Evolutionary conservation across 768 basidiomycete species (phyloP).

Genomic region (Hygrophoropsis aurantiaca): DNA sequence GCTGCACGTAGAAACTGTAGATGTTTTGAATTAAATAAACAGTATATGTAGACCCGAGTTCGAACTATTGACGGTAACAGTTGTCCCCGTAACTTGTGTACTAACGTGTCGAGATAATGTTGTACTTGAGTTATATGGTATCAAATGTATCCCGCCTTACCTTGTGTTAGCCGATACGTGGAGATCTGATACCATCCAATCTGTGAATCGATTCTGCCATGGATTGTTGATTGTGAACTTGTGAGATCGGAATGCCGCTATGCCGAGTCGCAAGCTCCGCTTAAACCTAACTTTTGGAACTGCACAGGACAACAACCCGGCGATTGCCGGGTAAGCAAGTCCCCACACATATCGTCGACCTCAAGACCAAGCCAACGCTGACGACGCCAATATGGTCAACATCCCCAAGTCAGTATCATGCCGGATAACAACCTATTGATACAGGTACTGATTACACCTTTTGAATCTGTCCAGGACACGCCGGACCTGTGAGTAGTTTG

Average conservation of each 20-base stretch:
- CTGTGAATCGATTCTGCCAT: slow-evolving; percentile 1
- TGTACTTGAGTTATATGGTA: no score
- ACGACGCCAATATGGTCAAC: slow-evolving; percentile 76
- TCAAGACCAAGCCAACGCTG: slow-evolving; percentile 16
- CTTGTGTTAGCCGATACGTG: no score
- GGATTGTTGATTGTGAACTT: background rate
- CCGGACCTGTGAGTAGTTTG: slow-evolving; percentile 78
- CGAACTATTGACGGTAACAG: no score
- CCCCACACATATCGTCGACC: slow-evolving; percentile 8
- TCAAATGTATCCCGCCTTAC: no score
- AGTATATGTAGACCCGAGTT: no score
- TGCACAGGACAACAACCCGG: slow-evolving; percentile 24
- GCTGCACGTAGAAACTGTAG: slow-evolving; percentile 14
- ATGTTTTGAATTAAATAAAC: slow-evolving; percentile 21
- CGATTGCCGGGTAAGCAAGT: slow-evolving; percentile 22
- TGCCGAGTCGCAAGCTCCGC: background rate
- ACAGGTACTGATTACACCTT: slow-evolving; percentile 14
- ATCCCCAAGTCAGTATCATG: slow-evolving; percentile 77
- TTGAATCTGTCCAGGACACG: slow-evolving; percentile 69
- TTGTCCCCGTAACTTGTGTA: no score
- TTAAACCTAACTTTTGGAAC: slow-evolving; percentile 16
- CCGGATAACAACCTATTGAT: background rate
- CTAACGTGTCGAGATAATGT: no score
- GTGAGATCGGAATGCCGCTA: no score
- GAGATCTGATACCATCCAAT: background rate